Base-by-base conservation (phyloP, 2,329 filamentous ascomycete species). In the Diaporthe sp. region DNA sequence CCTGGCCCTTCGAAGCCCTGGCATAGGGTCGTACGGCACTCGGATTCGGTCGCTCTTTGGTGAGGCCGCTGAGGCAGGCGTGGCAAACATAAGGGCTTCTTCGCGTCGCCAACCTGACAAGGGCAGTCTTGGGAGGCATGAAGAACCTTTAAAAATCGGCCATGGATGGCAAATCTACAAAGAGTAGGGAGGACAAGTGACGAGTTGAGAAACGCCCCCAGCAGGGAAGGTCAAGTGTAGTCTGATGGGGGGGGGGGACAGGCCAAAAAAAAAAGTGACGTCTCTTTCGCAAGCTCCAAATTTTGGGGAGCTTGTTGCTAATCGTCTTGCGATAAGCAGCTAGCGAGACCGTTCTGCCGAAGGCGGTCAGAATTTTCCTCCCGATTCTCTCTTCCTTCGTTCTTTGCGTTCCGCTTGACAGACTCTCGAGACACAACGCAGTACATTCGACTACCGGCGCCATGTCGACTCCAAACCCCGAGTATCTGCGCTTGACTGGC, bases 401-500 rank as follows among this genome's bases (percentile, higher is more conserved):
- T 31, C 49, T 61, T 53, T 39, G 57, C 42, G 22, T 60, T 55
- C 34, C 51, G 39, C n/a, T 34, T 47, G 73, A 57, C 20, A 47
- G 37, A 22, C 22, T 37, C 28, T 31, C 25, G 39, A 17, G 34
- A 49, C 53, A 57, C 42, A 68, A 20, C 58, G 4, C 51, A 34
- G 34, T 28, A 55, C 44, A 60, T 63, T 55, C 74, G 20, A 55
- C 31, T 76, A 81, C 79, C 76, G 76, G 74, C 79, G 78, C 81
- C 79, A 88, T 88, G 87, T 85, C 87, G 77, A 84, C 82, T 76
- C 81, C 85, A 70, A 81, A 86, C 79, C 85, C 88, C 77, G 89
- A 91, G 75, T 91, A 88, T 81, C 84, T 98, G 75, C 92, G 92
- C 79, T 96, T 99, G 83, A 96, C 94, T 70, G 93, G 94, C 80